Evolutionary conservation across 805 yeast species (phyloP).

Genomic region (Candida nitratophila): DNA sequence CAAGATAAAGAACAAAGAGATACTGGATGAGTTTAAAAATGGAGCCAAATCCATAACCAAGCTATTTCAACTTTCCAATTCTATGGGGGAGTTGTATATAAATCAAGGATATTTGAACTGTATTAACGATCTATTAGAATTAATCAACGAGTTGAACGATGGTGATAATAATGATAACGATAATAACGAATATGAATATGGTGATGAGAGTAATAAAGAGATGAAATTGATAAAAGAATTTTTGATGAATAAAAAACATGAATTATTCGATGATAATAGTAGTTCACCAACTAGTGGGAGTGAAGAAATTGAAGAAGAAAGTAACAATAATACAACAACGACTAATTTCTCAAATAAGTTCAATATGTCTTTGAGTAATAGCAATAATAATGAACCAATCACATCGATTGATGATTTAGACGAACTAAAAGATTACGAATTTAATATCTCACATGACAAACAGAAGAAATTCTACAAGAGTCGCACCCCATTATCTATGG

Average conservation of each 20-base stretch:
- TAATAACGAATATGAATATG: too few species aligned
- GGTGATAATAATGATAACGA: too few species aligned
- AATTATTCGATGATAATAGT: background rate
- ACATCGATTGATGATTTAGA: background rate
- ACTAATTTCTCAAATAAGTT: background rate
- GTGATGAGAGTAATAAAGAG: background rate
- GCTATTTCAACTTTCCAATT: slow-evolving; percentile 53
- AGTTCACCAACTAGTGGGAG: too few species aligned
- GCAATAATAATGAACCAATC: background rate
- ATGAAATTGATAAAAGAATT: background rate
- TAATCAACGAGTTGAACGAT: slow-evolving; percentile 13
- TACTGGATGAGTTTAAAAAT: slow-evolving; percentile 55
- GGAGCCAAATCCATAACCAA: slow-evolving; percentile 71
- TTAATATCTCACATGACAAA: background rate
- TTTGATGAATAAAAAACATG: background rate
- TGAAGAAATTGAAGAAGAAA: background rate
- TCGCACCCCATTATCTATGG: background rate
- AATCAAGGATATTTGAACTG: slow-evolving; percentile 58
- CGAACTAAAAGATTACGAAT: background rate
- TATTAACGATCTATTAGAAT: slow-evolving; percentile 41
- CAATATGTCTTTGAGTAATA: too few species aligned
- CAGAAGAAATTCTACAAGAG: background rate
- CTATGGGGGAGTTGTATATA: slow-evolving; percentile 38
- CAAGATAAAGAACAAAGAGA: slow-evolving; percentile 41
- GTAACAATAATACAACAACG: background rate